Base-by-base conservation (phyloP, 2,329 filamentous ascomycete genomes). In the Fusarium goolgardi region DNA sequence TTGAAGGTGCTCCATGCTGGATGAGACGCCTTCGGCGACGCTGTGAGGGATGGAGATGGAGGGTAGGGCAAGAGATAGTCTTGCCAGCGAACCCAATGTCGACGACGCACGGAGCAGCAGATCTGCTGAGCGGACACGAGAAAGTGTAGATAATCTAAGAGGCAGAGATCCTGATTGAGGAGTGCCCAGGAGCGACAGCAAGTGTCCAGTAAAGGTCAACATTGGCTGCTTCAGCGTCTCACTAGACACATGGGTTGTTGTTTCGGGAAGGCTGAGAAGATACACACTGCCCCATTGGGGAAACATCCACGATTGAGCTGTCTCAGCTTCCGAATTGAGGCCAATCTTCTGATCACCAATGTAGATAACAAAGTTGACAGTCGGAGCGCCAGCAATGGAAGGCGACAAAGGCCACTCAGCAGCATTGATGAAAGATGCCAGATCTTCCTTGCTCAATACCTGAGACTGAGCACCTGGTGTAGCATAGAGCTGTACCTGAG, bases 391-490 rank as follows among this genome's bases (percentile, higher is more conserved):
- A 41, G 94, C 96, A 70, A 99, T 98, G 58, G 93, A 97, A 1
- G 95, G 95, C 65, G 92, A 97, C 4, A 99, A 81, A 1, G 96
- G 96, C 96, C 96, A 99, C 80, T 99, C 96, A 3, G 96, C 96
- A 4, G 95, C 94, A 75, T 99, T 99, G 79, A 99, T 94, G 75
- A 99, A 99, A 2, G 92, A 94, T 37, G 93, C 93, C 2, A 99
- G 84, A 73, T 97, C 94, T 71, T 97, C 91, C 76, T 93, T 94
- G 73, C 87, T 89, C 35, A 99, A 81, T 0, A 91, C 85, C 25
- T 89, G 81, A 18, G 84, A 84, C 72, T 87, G 84, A 2, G 88
- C 86, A n/a, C 88, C 86, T 0, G 88, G 86, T 2, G 83, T 81
- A n/a, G 96, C 95, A 76, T 97, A 97, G 0, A 98, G 86, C 79